These are phyloP conservation scores for Sarocladiaceae sp. DNA, from an alignment of 2,329 filamentous ascomycete genomes.

Conservation along the genomic window DNA sequence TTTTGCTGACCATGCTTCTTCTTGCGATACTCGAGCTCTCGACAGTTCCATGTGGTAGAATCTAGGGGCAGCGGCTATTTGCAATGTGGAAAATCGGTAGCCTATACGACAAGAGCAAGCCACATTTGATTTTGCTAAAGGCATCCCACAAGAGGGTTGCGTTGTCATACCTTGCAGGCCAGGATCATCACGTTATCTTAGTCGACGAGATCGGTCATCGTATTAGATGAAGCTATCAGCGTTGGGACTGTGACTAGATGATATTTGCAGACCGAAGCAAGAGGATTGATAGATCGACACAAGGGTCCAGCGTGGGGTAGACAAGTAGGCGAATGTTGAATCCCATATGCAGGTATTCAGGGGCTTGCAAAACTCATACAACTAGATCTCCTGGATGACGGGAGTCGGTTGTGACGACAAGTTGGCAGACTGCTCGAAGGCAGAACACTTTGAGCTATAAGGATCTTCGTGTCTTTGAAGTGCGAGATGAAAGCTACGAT, in stretches of 20 bases:
- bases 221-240: no score
- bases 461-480: no score
- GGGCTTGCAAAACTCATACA: not conserved
- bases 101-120: no score
- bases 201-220: not conserved
- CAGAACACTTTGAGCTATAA: no score
- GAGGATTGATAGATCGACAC: not conserved
- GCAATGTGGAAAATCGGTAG: no score
- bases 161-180: conserved; percentile 1
- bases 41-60: not conserved
- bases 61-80: no score
- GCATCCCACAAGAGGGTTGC: no score
- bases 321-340: not conserved
- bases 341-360: not conserved
- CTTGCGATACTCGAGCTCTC: not conserved
- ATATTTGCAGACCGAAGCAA: not conserved
- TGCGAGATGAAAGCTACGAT: no score
- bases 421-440: no score
- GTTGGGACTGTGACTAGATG: not conserved
- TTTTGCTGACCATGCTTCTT: not conserved
- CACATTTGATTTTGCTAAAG: no score
- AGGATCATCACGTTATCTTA: conserved; percentile 1
- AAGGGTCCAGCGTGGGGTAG: not conserved
- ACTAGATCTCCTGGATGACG: no score
- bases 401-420: no score